phyloP scores from a whole-genome alignment of 352 stramenopile genomes.

The Phytopythium cucurbitacearum region DNA sequence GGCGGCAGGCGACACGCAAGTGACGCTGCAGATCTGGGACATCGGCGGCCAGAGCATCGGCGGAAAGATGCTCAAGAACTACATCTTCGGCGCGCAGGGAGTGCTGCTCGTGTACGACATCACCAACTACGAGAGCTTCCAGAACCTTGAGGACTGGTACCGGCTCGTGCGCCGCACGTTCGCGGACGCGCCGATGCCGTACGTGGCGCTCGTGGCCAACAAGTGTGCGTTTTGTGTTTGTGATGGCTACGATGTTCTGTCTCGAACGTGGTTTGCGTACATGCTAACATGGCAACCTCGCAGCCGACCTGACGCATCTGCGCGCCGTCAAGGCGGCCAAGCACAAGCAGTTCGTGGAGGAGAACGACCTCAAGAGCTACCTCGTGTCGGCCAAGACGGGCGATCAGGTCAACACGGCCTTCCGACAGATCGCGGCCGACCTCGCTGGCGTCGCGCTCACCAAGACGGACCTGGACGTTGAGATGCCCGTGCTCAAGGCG shows the following conservation, averaged over 20 bases:
- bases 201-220: slow-evolving; percentile 89
- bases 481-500: slow-evolving; percentile 83
- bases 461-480: slow-evolving; percentile 82
- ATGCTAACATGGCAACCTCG: background rate
- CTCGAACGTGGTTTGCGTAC: background rate
- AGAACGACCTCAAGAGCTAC: slow-evolving; percentile 91
- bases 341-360: slow-evolving; percentile 91
- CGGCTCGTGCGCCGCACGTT: slow-evolving; percentile 89
- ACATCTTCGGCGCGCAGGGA: slow-evolving; percentile 92
- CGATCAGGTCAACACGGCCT: slow-evolving; percentile 88
- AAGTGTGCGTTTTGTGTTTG: slow-evolving; percentile 60
- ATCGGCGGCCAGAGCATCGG: slow-evolving; percentile 92
- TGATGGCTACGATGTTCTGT: slow-evolving; percentile 5
- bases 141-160: slow-evolving; percentile 95
- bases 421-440: slow-evolving; percentile 82
- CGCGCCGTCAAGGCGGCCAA: slow-evolving; percentile 84
- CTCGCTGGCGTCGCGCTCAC: slow-evolving; percentile 80
- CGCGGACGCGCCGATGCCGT: slow-evolving; percentile 80
- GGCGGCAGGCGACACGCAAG: slow-evolving; percentile 74
- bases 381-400: slow-evolving; percentile 93
- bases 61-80: slow-evolving; percentile 88
- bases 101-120: slow-evolving; percentile 95
- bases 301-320: slow-evolving; percentile 90
- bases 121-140: slow-evolving; percentile 95
- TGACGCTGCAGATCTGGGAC: slow-evolving; percentile 93